These are phyloP conservation scores for Solanum piurae DNA, from an alignment of 257 asterid species.

Conservation along the genomic window DNA sequence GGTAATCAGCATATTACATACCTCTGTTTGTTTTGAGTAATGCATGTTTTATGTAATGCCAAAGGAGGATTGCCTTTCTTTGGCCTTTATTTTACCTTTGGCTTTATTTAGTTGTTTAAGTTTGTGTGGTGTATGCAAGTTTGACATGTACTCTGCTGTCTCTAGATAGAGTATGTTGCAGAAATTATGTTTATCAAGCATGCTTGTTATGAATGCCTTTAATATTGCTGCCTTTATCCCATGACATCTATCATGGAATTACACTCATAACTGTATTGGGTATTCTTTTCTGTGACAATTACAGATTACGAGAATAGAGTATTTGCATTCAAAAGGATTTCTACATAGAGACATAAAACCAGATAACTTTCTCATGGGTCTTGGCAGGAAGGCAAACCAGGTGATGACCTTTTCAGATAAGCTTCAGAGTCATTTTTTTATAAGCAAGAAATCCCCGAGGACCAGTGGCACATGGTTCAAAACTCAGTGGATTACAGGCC, in stretches of 20 bases:
- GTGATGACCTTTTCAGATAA: slow-evolving; percentile 4
- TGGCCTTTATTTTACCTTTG: not conserved
- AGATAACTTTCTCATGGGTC: slow-evolving; percentile 43
- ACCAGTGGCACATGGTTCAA: not conserved
- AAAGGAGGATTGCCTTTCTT: not conserved
- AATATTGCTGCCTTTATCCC: not conserved
- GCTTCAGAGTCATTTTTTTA: not conserved
- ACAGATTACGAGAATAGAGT: slow-evolving; percentile 33
- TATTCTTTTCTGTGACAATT: not conserved
- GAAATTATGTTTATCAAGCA: not conserved
- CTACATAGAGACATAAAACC: slow-evolving; percentile 35
- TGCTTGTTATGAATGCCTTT: too few species aligned
- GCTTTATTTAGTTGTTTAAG: not conserved
- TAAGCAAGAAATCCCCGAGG: not conserved
- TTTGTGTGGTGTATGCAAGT: not conserved
- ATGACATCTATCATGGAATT: not conserved
- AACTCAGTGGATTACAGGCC: not conserved
- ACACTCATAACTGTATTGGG: not conserved
- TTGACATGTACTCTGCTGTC: not conserved
- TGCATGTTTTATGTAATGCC: not conserved
- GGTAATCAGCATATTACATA: slow-evolving; percentile 20
- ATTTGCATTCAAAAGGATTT: slow-evolving; percentile 37
- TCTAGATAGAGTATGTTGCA: not conserved
- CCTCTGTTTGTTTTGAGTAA: not conserved
- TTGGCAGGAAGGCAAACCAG: slow-evolving; percentile 39